These are phyloP conservation scores for Apophysomyces elegans DNA, from an alignment of 371 early-diverging fungal species.

Conservation along the genomic window DNA sequence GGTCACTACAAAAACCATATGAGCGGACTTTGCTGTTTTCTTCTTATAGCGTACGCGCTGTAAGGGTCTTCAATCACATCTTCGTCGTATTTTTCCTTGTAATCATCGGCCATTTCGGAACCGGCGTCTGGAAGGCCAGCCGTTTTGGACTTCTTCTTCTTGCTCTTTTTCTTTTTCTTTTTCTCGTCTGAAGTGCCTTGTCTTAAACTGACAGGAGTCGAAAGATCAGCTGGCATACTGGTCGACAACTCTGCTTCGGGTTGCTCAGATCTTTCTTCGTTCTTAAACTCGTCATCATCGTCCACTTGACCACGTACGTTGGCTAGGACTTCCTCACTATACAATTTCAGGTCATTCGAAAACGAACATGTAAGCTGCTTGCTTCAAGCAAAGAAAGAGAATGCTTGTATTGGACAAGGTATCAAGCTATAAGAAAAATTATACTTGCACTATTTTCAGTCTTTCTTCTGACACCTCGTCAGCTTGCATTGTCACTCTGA, in stretches of 20 bases:
- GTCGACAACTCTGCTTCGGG: not conserved
- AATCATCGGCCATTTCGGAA: constrained; percentile 40
- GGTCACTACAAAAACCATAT: constrained; percentile 7
- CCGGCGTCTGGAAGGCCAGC: constrained; percentile 60
- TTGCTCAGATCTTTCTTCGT: not conserved
- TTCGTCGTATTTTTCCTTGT: constrained; percentile 44
- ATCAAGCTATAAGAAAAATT: not conserved
- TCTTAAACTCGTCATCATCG: not conserved
- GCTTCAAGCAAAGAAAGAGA: too few species aligned
- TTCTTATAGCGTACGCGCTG: constrained; percentile 35
- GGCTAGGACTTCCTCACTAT: constrained; percentile 2
- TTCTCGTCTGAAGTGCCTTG: constrained; percentile 25
- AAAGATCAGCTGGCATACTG: constrained; percentile 25
- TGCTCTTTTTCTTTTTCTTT: constrained; percentile 61
- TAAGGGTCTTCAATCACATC: constrained; percentile 50
- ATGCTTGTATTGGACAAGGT: not conserved
- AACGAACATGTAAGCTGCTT: not conserved
- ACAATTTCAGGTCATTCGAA: not conserved
- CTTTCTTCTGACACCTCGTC: constrained; percentile 3
- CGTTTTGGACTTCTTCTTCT: constrained; percentile 55
- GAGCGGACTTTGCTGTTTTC: not conserved
- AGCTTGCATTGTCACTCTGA: not conserved
- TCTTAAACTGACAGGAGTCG: constrained; percentile 38
- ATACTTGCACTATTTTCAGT: constrained; percentile 9
- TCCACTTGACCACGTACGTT: not conserved